Percentiles rank a stretch among this genome's conserved stretches.
phyloP scores from a whole-genome alignment of 2,329 filamentous ascomycete species.

The Fusarium nurragi region DNA sequence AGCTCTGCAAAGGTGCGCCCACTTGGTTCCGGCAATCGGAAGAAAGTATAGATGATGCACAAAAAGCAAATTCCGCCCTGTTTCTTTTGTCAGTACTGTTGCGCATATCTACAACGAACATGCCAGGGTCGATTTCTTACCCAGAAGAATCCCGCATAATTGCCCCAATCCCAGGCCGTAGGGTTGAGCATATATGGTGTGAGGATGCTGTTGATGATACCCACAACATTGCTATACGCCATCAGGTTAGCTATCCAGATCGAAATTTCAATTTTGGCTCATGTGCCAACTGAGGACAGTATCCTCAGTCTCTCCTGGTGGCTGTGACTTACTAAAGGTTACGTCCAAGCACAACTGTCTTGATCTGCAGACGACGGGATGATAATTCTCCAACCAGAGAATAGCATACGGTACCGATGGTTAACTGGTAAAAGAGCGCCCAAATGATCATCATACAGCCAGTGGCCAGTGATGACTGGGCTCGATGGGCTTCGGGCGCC shows the following conservation, averaged over 20 bases:
- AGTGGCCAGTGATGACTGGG: constrained; percentile 75
- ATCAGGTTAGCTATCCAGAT: constrained; percentile 23
- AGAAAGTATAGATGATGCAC: constrained; percentile 78
- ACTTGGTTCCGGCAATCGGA: constrained; percentile 72
- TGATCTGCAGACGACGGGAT: constrained; percentile 84
- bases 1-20: constrained; percentile 88
- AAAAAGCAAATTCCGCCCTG: constrained; percentile 78
- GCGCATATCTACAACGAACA: neutral
- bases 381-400: constrained; percentile 87
- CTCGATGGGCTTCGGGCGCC: constrained; percentile 67
- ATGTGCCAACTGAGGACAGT: neutral
- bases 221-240: constrained; percentile 73
- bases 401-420: constrained; percentile 90
- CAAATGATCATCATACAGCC: constrained; percentile 87
- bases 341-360: constrained; percentile 87
- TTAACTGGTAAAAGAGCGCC: constrained; percentile 85
- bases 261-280: neutral
- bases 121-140: constrained; percentile 47
- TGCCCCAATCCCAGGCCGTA: constrained; percentile 85
- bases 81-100: constrained; percentile 24
- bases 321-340: constrained; percentile 71
- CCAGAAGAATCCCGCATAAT: constrained; percentile 91
- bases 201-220: constrained; percentile 81
- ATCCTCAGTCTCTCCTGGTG: neutral
- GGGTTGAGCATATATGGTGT: constrained; percentile 96